Evolutionary conservation across 495 filamentous ascomycete genomes (phyloP), one percentile per base, ranked within the genome.

Genomic region (Jackrogersella minutella): DNA sequence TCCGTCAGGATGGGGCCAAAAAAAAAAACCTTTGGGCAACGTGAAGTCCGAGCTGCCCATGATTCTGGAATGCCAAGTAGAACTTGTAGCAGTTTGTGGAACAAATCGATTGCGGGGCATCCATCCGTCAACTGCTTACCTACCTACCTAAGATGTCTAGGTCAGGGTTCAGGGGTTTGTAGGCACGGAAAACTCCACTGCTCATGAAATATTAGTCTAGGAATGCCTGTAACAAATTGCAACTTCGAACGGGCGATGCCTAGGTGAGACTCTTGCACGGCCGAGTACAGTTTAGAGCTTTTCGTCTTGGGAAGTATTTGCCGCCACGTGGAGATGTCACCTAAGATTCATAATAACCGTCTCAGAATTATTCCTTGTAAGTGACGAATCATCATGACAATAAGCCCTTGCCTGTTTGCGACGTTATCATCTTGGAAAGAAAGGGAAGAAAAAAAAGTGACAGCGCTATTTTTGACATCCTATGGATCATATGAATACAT

Each of bases 381-480:
- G 65, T 62, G 57, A 62, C 57, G 55, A 64, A 65, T 69, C 54
- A 46, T 34, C 26, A 24, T 31, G 28, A 46, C 17, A 50, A 59
- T 9, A 14, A 21, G 33, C 37, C 47, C 41, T 64, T 17, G 53
- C 30, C 39, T 53, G 19, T 43, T n/a, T 70, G 39, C 62, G 21
- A 66, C 62, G 52, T 53, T 62, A 63, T 66, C 68, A 70, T 66
- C 53, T 70, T 54, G 19, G 51, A 50, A 44, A 63, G 54, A 41
- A 66, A 56, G 68, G 66, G 67, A 70, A n/a, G n/a, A n/a, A n/a
- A 44, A 63, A 58, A 41, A 66, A 56, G 68, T 70, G 67, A 70
- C 56, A 30, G 36, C 46, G 46, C 17, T 50, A 26, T 41, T 61
- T 26, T 56, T n/a, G 56, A 57, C 43, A 31, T 13, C 19, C 43